phyloP scores from a whole-genome alignment of 2,329 filamentous ascomycete species.

The Colletotrichum australisinense region DNA sequence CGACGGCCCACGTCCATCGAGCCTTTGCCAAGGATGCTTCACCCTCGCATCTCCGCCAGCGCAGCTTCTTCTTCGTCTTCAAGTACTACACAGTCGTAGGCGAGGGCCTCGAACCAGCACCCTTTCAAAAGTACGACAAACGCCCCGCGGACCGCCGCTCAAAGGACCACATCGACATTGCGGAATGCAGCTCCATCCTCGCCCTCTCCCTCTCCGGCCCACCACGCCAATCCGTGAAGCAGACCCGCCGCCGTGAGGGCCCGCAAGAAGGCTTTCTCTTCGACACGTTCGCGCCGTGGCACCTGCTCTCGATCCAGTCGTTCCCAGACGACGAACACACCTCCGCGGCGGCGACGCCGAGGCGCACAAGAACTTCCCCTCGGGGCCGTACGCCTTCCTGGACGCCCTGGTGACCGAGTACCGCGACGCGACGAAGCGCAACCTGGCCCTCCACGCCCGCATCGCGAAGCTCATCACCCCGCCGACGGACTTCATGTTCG shows the following conservation, averaged over 20 bases:
- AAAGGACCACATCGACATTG: constrained; percentile 66
- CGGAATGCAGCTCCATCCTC: constrained; percentile 69
- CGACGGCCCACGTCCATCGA: constrained; percentile 60
- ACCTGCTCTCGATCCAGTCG: constrained; percentile 68
- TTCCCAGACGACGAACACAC: constrained; percentile 70
- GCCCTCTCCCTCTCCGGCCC: constrained; percentile 67
- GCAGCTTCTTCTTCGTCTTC: constrained; percentile 72
- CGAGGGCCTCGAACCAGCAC: constrained; percentile 64
- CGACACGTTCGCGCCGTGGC: constrained; percentile 70
- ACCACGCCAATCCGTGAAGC: constrained; percentile 60
- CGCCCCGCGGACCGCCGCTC: constrained; percentile 50
- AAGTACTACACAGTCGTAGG: constrained; percentile 74
- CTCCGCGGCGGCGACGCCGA: constrained; percentile 66
- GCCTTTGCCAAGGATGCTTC: constrained; percentile 50
- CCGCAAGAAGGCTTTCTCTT: constrained; percentile 62
- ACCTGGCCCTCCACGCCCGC: constrained; percentile 65
- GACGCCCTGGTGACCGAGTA: constrained; percentile 69
- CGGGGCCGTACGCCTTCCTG: constrained; percentile 71
- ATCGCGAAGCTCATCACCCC: constrained; percentile 71
- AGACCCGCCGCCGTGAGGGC: constrained; percentile 60
- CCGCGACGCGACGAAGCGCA: constrained; percentile 68
- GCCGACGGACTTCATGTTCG: constrained; percentile 69
- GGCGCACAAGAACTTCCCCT: constrained; percentile 63
- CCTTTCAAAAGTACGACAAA: constrained; percentile 69
- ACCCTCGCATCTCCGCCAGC: constrained; percentile 59